Conservation (phyloP, 768 basidiomycete species). For the Termitomyces sp. region DNA sequence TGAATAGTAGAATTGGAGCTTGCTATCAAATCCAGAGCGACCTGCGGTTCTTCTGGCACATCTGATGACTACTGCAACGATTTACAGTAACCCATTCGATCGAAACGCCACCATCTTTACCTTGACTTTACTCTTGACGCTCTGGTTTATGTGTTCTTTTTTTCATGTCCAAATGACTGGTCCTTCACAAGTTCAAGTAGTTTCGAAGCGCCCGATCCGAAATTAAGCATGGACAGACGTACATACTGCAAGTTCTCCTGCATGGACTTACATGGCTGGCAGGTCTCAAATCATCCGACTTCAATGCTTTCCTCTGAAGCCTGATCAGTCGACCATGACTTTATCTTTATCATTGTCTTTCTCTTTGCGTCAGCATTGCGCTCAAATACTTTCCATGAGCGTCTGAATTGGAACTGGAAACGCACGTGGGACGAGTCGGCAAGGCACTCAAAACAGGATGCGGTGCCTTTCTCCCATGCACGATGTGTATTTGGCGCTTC, state of each 20-base stretch:
- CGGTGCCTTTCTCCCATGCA: neutral
- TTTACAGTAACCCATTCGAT: neutral
- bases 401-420: neutral
- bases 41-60: neutral
- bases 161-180: neutral
- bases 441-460: neutral
- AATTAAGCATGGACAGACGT: neutral
- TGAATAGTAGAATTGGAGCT: neutral
- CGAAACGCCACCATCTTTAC: neutral
- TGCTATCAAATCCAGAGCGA: neutral
- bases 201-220: neutral
- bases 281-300: neutral
- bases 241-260: neutral
- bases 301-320: neutral
- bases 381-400: neutral
- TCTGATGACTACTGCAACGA: neutral
- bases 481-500: neutral
- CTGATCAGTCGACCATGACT: too few species aligned
- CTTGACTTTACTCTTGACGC: neutral
- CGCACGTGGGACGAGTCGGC: neutral
- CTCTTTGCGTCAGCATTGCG: neutral
- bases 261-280: neutral
- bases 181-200: neutral
- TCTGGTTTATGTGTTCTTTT: neutral
- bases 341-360: neutral